Evolutionary conservation across 768 basidiomycete species (phyloP).

Genomic region (Amylocystis lapponica): DNA sequence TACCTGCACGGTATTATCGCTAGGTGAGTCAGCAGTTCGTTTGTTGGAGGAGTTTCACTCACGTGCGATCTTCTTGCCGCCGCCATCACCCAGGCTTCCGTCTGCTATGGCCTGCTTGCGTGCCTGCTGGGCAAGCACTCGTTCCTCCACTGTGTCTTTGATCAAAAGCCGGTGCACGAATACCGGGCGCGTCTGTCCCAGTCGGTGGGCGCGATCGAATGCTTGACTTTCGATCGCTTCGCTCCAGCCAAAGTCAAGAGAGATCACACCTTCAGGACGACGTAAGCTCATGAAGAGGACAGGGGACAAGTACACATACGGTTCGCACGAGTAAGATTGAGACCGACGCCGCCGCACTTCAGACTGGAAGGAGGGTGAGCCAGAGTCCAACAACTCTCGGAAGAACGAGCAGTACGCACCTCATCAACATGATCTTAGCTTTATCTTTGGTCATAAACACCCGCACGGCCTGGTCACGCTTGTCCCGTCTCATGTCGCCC

Average conservation of each 20-base stretch:
- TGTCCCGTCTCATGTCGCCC: constrained; percentile 48
- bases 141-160: constrained; percentile 57
- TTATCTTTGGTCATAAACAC: constrained; percentile 58
- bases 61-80: constrained; percentile 52
- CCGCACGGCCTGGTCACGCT: constrained; percentile 50
- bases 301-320: constrained; percentile 21
- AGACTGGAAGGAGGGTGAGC: constrained; percentile 20
- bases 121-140: constrained; percentile 60
- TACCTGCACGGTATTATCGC: constrained; percentile 19
- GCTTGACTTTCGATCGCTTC: constrained; percentile 58
- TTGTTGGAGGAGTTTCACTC: constrained; percentile 20
- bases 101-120: constrained; percentile 60
- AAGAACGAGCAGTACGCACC: not conserved
- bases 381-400: too few relatives aligned
- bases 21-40: constrained; percentile 1
- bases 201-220: constrained; percentile 39
- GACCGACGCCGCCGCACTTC: constrained; percentile 53
- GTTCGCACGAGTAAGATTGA: constrained; percentile 60
- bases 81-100: constrained; percentile 57
- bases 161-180: constrained; percentile 54
- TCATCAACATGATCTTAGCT: constrained; percentile 56
- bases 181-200: constrained; percentile 45
- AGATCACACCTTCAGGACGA: constrained; percentile 37
- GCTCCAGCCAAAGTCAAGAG: constrained; percentile 59
- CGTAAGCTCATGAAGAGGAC: not conserved